These are phyloP conservation scores for Triticum dicoccoides DNA, from an alignment of 176 grass and related monocot species.

Conservation along the genomic window DNA sequence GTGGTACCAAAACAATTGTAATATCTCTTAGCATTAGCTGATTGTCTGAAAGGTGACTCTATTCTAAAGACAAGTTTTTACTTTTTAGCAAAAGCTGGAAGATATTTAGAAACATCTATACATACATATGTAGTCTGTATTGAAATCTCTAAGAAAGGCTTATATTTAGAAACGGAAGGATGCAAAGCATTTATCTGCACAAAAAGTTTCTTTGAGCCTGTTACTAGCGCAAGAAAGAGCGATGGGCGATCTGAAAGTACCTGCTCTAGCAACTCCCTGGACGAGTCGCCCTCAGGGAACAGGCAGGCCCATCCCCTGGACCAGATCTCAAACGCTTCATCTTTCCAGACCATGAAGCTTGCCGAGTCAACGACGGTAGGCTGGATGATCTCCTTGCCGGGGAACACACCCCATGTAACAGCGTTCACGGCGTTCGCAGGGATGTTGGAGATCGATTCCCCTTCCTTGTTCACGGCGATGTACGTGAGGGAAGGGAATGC, in stretches of 20 bases:
- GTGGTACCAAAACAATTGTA: too few species aligned
- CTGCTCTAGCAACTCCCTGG: slow-evolving; percentile 66
- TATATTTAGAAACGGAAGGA: not conserved
- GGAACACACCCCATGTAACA: slow-evolving; percentile 87
- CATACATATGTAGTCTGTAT: too few species aligned
- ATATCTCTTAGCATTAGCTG: too few species aligned
- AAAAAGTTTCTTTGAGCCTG: not conserved
- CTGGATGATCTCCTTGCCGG: slow-evolving; percentile 78
- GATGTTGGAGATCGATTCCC: slow-evolving; percentile 52
- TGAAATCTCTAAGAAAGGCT: too few species aligned
- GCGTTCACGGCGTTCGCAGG: slow-evolving; percentile 59
- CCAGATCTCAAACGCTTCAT: slow-evolving; percentile 89
- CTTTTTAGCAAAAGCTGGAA: too few species aligned
- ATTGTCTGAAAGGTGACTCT: not conserved
- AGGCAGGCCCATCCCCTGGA: slow-evolving; percentile 58
- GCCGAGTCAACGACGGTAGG: slow-evolving; percentile 52
- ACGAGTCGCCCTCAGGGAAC: slow-evolving; percentile 64
- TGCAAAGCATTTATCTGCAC: not conserved
- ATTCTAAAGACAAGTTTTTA: too few species aligned
- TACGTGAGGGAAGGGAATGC: slow-evolving; percentile 65
- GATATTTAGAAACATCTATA: too few species aligned
- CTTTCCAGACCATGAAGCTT: slow-evolving; percentile 92
- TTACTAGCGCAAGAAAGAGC: not conserved
- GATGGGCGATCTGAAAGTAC: slow-evolving; percentile 9
- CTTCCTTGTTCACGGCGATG: slow-evolving; percentile 70